A percentile compares a stretch with the other conserved stretches of the same genome.
These are phyloP conservation scores for Tuber calosporum DNA, from an alignment of 495 filamentous ascomycete genomes.

Conservation along the genomic window DNA sequence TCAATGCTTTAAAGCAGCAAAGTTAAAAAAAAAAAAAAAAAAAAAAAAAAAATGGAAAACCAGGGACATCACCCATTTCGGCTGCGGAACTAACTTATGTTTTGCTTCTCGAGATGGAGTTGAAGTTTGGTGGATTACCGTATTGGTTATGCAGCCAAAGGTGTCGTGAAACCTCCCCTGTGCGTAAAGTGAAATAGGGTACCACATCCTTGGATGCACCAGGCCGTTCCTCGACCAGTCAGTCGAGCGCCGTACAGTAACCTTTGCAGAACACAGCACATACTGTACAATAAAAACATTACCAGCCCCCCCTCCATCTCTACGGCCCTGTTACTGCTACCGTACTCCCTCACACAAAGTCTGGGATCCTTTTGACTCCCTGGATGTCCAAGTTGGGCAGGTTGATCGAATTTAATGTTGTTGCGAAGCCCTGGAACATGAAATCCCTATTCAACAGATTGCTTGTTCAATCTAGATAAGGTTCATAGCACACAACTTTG, in stretches of 20 bases:
- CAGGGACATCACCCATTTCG: background rate
- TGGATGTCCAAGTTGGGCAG: background rate
- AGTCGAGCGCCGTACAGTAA: background rate
- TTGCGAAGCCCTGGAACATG: background rate
- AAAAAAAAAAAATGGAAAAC: background rate
- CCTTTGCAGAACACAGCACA: background rate
- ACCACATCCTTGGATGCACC: conserved; percentile 32
- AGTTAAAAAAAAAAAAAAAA: too few species aligned
- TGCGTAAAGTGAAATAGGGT: conserved; percentile 27
- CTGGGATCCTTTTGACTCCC: background rate
- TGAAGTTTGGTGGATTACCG: conserved; percentile 3
- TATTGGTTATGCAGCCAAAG: background rate
- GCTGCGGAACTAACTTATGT: background rate
- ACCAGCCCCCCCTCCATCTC: background rate
- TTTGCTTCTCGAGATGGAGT: background rate
- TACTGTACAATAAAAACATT: conserved; percentile 28
- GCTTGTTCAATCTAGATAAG: background rate
- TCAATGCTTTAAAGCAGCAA: background rate
- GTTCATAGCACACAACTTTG: conserved; percentile 26
- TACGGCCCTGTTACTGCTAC: background rate
- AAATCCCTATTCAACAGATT: background rate
- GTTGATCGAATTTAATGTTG: background rate
- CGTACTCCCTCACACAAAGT: background rate
- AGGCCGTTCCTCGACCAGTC: conserved; percentile 21
- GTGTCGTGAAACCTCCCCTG: background rate